A percentile compares a stretch with the other conserved stretches of the same genome.
These are phyloP conservation scores for Benincasa hispida DNA, from an alignment of 306 rosid species.

Conservation along the genomic window DNA sequence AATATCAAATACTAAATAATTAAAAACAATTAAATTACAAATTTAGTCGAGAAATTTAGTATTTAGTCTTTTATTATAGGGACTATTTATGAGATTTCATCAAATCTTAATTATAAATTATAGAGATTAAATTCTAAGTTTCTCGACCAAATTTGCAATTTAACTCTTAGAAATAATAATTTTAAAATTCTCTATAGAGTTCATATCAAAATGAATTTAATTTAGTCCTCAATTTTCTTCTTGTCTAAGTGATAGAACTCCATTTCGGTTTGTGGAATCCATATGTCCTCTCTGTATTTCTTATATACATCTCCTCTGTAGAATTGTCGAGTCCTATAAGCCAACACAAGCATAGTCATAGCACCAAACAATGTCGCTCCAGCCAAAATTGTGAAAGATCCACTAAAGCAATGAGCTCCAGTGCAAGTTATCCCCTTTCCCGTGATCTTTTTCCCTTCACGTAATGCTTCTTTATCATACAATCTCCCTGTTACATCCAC, in stretches of 20 bases:
- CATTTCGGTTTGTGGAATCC: background rate
- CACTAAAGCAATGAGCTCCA: background rate
- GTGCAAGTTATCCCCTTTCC: background rate
- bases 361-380: background rate
- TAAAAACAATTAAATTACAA: too few species aligned
- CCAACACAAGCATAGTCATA: background rate
- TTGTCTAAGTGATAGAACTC: background rate
- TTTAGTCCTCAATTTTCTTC: background rate
- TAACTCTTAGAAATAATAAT: too few species aligned
- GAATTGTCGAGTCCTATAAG: constrained; percentile 5
- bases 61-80: too few species aligned
- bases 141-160: too few species aligned
- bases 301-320: background rate
- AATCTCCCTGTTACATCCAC: background rate
- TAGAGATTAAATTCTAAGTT: too few species aligned
- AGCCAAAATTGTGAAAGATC: background rate
- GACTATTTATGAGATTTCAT: too few species aligned
- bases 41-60: too few species aligned
- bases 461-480: constrained; percentile 8
- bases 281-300: background rate
- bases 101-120: too few species aligned
- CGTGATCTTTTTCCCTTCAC: background rate
- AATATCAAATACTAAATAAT: too few species aligned
- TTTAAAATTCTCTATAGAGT: background rate
- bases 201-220: background rate